Base-by-base conservation (phyloP, 179 eudicot genomes). In the Gypsophila paniculata region DNA sequence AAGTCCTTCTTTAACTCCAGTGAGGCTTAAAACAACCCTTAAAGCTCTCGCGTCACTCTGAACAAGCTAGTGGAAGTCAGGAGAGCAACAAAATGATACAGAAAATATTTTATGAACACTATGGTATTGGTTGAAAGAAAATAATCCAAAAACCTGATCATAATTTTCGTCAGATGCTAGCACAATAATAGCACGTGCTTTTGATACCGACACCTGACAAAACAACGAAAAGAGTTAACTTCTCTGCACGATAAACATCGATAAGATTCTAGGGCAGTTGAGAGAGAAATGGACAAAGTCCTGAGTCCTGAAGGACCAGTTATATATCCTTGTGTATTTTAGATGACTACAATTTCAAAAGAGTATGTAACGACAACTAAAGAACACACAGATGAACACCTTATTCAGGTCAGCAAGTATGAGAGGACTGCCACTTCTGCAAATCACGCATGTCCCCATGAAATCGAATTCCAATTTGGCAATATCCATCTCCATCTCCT, bases 351-450 rank as follows among this genome's bases (percentile, higher is more conserved):
- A 58, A 48, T 38, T 18, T 2, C 0, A 19, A 66, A 67, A 29
- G 23, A n/a, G 61, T 26, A 19, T 61, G 38, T 18, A 10, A 8
- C 21, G 5, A 0, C 6, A 17, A 18, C 15, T 8, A 22, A 36
- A 48, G 22, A 23, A 12, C 25, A 34, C 74, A 66, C 19, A 34
- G 4, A 17, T 46, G 22, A 42, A 42, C 44, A 90, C 97, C 95
- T 93, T 93, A 81, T 93, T 90, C 69, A 93, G 72, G 76, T 93
- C 98, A 74, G 96, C 98, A 72, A 93, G 94, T 85, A 93, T 90
- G 70, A 93, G 96, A 76, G 98, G 95, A 81, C 98, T 90, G 71
- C 98, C 98, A 77, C 98, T 93, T 86, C 98, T 84, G 74, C 98
- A 93, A 75, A 93, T 88, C 57, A 93, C 95, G 61, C 88, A 87